These are phyloP conservation scores for Clarireedia paspali DNA, from an alignment of 2,329 filamentous ascomycete genomes.

Conservation along the genomic window DNA sequence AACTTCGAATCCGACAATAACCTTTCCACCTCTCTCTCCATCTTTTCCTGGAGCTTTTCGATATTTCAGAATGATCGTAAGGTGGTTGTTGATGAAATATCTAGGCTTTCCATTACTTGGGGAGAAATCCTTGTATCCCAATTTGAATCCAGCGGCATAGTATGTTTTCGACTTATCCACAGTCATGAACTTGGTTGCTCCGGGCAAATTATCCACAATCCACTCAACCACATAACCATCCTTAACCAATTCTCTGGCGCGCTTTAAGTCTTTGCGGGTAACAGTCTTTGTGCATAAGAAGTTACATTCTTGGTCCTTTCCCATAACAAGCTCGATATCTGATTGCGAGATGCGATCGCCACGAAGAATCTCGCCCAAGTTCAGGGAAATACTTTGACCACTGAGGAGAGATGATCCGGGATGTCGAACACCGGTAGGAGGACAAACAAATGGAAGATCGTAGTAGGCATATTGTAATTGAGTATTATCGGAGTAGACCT, in stretches of 20 bases:
- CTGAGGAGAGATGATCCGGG: slow-evolving; percentile 62
- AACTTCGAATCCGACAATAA: slow-evolving; percentile 83
- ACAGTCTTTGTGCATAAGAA: slow-evolving; percentile 65
- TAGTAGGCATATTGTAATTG: slow-evolving; percentile 89
- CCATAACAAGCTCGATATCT: slow-evolving; percentile 75
- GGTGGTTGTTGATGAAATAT: slow-evolving; percentile 81
- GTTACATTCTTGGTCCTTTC: slow-evolving; percentile 63
- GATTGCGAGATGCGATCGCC: slow-evolving; percentile 81
- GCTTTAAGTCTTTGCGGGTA: slow-evolving; percentile 54
- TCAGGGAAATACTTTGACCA: slow-evolving; percentile 71
- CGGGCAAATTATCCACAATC: slow-evolving; percentile 88
- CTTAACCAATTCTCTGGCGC: slow-evolving; percentile 63
- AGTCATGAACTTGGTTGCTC: slow-evolving; percentile 81
- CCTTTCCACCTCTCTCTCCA: slow-evolving; percentile 64
- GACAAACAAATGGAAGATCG: slow-evolving; percentile 81
- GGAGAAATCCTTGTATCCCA: slow-evolving; percentile 67
- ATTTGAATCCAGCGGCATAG: slow-evolving; percentile 83
- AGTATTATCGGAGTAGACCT: slow-evolving; percentile 83
- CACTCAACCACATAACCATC: slow-evolving; percentile 84
- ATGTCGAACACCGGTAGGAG: slow-evolving; percentile 60
- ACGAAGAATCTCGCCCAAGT: slow-evolving; percentile 79
- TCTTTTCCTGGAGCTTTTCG: slow-evolving; percentile 61
- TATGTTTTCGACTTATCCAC: slow-evolving; percentile 80
- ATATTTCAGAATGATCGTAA: slow-evolving; percentile 76
- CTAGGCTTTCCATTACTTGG: slow-evolving; percentile 50